These are phyloP conservation scores for Naumovozyma baii DNA, from an alignment of 805 yeast genomes.

Conservation along the genomic window DNA sequence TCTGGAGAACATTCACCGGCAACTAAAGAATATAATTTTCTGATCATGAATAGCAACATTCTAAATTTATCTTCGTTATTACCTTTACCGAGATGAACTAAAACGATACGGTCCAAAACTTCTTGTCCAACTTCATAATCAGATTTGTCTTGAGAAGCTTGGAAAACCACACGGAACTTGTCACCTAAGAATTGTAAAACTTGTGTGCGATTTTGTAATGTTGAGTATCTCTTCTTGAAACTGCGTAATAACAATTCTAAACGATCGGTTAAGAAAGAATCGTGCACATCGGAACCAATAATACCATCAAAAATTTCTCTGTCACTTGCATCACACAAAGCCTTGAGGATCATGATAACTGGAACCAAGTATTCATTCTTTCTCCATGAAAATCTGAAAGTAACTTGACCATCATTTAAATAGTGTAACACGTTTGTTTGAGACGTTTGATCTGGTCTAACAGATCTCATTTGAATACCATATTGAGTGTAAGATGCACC, in stretches of 20 bases:
- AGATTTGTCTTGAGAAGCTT: constrained; percentile 76
- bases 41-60: constrained; percentile 83
- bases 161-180: constrained; percentile 88
- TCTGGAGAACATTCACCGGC: constrained; percentile 96
- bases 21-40: constrained; percentile 87
- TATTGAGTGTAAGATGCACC: constrained; percentile 81
- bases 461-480: constrained; percentile 91
- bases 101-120: constrained; percentile 70
- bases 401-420: constrained; percentile 88
- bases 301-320: constrained; percentile 94
- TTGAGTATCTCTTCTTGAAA: constrained; percentile 60
- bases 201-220: constrained; percentile 69
- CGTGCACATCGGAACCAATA: constrained; percentile 75
- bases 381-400: constrained; percentile 94
- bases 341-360: constrained; percentile 84
- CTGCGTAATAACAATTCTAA: constrained; percentile 84
- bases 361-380: constrained; percentile 93
- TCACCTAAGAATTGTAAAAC: constrained; percentile 93
- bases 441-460: constrained; percentile 94
- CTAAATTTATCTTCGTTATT: constrained; percentile 73
- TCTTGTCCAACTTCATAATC: constrained; percentile 88
- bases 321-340: constrained; percentile 82
- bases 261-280: constrained; percentile 96
- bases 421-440: constrained; percentile 97
- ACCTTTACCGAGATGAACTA: constrained; percentile 62